Evolutionary conservation across 495 filamentous ascomycete genomes (phyloP).

Genomic region (Talaromyces borbonicus): DNA sequence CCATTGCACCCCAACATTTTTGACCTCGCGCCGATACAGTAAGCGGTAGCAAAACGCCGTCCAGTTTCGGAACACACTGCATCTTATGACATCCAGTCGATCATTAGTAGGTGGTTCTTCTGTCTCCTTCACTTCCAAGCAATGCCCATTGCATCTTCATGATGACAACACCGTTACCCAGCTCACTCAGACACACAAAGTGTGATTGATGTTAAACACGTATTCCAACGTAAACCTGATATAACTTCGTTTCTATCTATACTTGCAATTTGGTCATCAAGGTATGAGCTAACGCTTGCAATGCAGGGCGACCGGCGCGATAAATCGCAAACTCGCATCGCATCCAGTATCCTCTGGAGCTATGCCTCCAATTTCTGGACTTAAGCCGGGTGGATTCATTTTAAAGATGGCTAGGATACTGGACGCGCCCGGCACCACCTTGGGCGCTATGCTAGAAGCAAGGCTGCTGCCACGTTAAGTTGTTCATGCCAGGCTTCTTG

Average conservation of each 20-base stretch:
- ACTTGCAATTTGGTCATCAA: background rate
- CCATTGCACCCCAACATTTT: background rate
- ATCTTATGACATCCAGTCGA: background rate
- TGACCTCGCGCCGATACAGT: background rate
- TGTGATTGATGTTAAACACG: constrained; percentile 9
- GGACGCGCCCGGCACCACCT: background rate
- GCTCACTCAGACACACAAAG: constrained; percentile 9
- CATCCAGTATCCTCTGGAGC: too few relatives aligned
- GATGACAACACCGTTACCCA: constrained; percentile 10
- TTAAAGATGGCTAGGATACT: too few relatives aligned
- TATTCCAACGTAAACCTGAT: constrained; percentile 7
- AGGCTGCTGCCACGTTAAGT: too few relatives aligned
- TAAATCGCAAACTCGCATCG: too few relatives aligned
- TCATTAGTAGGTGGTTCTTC: background rate
- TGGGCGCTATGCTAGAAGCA: too few relatives aligned
- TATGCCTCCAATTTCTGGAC: too few relatives aligned
- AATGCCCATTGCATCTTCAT: background rate
- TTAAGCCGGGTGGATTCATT: too few relatives aligned
- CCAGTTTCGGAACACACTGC: too few relatives aligned
- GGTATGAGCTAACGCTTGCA: background rate
- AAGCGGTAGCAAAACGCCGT: background rate
- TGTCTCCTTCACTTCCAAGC: background rate
- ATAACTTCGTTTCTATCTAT: background rate
- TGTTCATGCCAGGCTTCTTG: too few relatives aligned
- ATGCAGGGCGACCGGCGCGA: too few relatives aligned